Percentiles rank a stretch among this genome's conserved stretches.
Evolutionary conservation across 345 rosid genomes (phyloP).

Genomic region (Triadica sebifera): DNA sequence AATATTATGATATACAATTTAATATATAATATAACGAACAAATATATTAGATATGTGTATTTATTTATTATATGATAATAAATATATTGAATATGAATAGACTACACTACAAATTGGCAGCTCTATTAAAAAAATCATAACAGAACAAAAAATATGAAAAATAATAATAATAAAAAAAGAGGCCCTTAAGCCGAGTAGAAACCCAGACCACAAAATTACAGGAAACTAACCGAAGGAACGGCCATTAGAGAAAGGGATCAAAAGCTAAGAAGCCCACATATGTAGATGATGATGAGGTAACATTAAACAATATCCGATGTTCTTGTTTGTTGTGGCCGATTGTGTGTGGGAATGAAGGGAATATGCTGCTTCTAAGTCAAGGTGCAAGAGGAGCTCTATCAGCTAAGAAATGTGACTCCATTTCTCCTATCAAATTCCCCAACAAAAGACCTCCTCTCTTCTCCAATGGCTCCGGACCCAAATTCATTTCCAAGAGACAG

Average conservation of each 20-base stretch:
- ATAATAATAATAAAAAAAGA: too few species aligned
- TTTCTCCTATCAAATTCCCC: conserved; percentile 33
- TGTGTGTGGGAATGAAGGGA: background rate
- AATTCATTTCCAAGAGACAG: conserved; percentile 19
- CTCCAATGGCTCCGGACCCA: conserved; percentile 19
- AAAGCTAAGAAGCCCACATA: background rate
- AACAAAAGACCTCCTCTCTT: conserved; percentile 31
- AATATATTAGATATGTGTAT: too few species aligned
- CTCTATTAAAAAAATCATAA: too few species aligned
- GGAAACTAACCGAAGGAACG: background rate
- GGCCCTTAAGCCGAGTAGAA: background rate
- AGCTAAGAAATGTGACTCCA: conserved; percentile 25
- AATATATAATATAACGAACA: too few species aligned
- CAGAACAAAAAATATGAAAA: too few species aligned
- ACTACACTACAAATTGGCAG: too few species aligned
- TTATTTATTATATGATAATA: too few species aligned
- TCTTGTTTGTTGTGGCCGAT: too few species aligned
- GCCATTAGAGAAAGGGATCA: too few species aligned
- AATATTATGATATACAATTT: too few species aligned
- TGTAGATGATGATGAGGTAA: background rate
- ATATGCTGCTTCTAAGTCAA: conserved; percentile 53
- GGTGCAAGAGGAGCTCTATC: conserved; percentile 54
- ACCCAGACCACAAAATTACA: background rate
- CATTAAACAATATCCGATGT: background rate
- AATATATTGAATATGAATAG: too few species aligned